Conservation (phyloP, 352 stramenopile genomes). For the Ophiocytium majus region DNA sequence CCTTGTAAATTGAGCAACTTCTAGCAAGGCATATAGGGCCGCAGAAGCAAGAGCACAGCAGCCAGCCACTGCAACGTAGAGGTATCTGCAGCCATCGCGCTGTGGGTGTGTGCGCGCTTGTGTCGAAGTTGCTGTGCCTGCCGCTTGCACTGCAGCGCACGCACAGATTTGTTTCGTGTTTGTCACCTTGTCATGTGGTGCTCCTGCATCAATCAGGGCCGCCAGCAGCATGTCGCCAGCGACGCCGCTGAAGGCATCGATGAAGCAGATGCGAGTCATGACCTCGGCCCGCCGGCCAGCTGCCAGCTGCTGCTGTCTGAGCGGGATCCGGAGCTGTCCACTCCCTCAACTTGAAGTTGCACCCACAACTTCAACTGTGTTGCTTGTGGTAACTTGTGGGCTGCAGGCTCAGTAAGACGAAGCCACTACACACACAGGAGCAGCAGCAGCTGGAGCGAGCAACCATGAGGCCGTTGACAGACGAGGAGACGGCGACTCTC, state of each 20-base stretch:
- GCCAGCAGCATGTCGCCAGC: slow-evolving; percentile 84
- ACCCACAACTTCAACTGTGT: background rate
- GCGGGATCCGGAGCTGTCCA: background rate
- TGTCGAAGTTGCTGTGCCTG: too few species aligned
- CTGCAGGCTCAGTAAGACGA: background rate
- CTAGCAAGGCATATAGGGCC: too few species aligned
- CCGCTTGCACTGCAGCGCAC: slow-evolving; percentile 63
- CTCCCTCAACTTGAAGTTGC: slow-evolving; percentile 7
- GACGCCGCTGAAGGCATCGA: slow-evolving; percentile 81
- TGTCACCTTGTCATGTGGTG: slow-evolving; percentile 63
- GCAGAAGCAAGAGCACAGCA: too few species aligned
- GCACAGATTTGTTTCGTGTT: background rate
- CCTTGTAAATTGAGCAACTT: too few species aligned
- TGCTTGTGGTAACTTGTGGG: background rate
- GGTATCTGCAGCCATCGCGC: too few species aligned
- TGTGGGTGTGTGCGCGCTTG: too few species aligned
- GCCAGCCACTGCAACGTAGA: too few species aligned
- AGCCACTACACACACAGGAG: background rate
- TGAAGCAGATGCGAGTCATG: slow-evolving; percentile 63
- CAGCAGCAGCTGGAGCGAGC: background rate
- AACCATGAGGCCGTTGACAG: slow-evolving; percentile 91
- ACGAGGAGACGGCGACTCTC: slow-evolving; percentile 95
- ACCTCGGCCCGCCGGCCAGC: too few species aligned
- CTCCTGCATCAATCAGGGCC: slow-evolving; percentile 76
- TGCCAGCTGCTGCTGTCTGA: background rate